Evolutionary conservation across 1,139 yeast genomes (phyloP).

Genomic region (Kodamaea derodonti): DNA sequence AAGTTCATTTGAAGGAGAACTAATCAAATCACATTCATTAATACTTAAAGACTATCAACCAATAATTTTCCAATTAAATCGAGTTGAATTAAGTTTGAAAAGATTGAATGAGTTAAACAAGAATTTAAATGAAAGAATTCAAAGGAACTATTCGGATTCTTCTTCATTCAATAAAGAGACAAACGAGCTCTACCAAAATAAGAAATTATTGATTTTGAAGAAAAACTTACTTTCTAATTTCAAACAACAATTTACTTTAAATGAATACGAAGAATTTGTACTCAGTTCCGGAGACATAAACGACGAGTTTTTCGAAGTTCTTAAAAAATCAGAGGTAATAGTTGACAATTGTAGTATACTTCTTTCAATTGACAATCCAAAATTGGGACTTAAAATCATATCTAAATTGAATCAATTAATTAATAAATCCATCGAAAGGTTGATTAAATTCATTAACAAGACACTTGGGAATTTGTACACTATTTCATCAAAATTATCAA

Average conservation of each 20-base stretch:
- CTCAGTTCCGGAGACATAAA: slow-evolving; percentile 40
- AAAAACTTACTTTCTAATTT: slow-evolving; percentile 55
- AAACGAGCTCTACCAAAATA: slow-evolving; percentile 36
- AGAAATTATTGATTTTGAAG: slow-evolving; percentile 44
- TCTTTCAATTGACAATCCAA: slow-evolving; percentile 65
- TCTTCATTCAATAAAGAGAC: slow-evolving; percentile 33
- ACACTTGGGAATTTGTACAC: slow-evolving; percentile 35
- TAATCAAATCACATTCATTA: slow-evolving; percentile 56
- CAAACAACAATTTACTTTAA: slow-evolving; percentile 62
- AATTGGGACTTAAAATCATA: slow-evolving; percentile 69
- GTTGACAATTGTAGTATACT: slow-evolving; percentile 67
- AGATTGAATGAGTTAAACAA: slow-evolving; percentile 33
- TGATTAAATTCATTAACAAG: slow-evolving; percentile 33
- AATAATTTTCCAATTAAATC: slow-evolving; percentile 43
- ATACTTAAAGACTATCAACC: slow-evolving; percentile 63
- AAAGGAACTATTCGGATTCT: slow-evolving; percentile 19
- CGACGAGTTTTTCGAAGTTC: slow-evolving; percentile 57
- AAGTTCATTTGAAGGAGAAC: slow-evolving; percentile 67
- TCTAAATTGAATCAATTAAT: slow-evolving; percentile 52
- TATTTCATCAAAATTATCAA: slow-evolving; percentile 23
- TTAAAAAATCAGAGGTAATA: slow-evolving; percentile 60
- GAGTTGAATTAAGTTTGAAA: slow-evolving; percentile 37
- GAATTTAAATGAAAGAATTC: slow-evolving; percentile 36
- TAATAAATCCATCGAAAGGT: slow-evolving; percentile 49
- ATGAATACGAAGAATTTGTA: slow-evolving; percentile 66